These are phyloP conservation scores for Beta corolliflora DNA, from an alignment of 179 eudicot species.

Conservation along the genomic window DNA sequence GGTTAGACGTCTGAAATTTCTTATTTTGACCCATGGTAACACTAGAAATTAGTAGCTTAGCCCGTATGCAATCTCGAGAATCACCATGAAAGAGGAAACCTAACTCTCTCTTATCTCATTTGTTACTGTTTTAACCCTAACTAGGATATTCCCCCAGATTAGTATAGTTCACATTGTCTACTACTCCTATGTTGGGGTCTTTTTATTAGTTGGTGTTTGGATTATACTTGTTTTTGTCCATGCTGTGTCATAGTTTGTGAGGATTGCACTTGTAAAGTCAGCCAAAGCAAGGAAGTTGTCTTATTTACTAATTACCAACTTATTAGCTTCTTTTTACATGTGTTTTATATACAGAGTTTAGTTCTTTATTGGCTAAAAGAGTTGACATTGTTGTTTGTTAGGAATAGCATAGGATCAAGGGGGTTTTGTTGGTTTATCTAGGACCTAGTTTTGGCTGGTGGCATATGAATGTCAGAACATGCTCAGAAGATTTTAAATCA, in stretches of 20 bases:
- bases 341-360: not conserved
- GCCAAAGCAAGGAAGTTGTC: not conserved
- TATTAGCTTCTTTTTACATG: not conserved
- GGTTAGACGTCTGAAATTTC: too few relatives aligned
- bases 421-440: not conserved
- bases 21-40: too few relatives aligned
- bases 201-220: not conserved
- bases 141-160: too few relatives aligned
- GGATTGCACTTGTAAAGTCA: not conserved
- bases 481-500: not conserved
- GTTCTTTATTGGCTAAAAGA: not conserved
- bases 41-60: too few relatives aligned
- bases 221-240: not conserved
- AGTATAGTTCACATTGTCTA: too few relatives aligned
- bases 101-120: too few relatives aligned
- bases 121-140: too few relatives aligned
- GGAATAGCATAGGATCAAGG: not conserved
- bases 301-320: not conserved
- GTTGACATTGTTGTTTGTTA: not conserved
- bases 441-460: not conserved
- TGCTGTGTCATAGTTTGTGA: not conserved
- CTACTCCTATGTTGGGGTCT: not conserved
- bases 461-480: not conserved
- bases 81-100: too few relatives aligned
- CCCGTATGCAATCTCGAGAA: too few relatives aligned